Evolutionary conservation across 805 yeast genomes (phyloP).

Genomic region (Sugiyamaella valdiviana): DNA sequence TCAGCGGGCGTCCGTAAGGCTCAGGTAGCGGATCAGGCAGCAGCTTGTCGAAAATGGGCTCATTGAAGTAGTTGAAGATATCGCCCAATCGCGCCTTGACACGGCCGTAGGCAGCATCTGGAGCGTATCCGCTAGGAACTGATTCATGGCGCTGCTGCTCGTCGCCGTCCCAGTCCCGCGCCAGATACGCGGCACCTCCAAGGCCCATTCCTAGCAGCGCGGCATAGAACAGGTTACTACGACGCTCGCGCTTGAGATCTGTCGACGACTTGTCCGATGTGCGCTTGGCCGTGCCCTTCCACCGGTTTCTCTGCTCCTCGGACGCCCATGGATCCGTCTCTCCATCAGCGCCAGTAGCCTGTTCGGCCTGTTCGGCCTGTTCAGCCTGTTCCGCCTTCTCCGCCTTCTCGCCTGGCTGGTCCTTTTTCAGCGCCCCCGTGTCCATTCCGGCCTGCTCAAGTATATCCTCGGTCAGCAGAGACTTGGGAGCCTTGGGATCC

Average conservation of each 20-base stretch:
- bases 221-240: conserved; percentile 68
- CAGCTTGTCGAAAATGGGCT: conserved; percentile 88
- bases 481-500: conserved; percentile 18
- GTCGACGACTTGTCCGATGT: conserved; percentile 33
- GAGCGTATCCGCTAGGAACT: conserved; percentile 62
- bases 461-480: conserved; percentile 73
- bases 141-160: conserved; percentile 51
- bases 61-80: conserved; percentile 76
- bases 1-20: conserved; percentile 86
- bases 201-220: conserved; percentile 42
- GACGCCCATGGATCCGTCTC: conserved; percentile 8
- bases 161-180: conserved; percentile 78
- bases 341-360: conserved; percentile 7
- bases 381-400: background rate
- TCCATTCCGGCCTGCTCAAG: conserved; percentile 82
- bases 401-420: background rate
- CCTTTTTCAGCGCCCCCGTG: conserved; percentile 12
- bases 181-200: conserved; percentile 57
- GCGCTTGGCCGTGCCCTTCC: conserved; percentile 45
- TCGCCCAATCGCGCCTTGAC: conserved; percentile 65
- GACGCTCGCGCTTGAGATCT: conserved; percentile 63
- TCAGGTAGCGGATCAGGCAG: conserved; percentile 91
- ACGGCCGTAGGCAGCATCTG: conserved; percentile 60
- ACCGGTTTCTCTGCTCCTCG: conserved; percentile 33
- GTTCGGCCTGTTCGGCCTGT: background rate